Evolutionary conservation across 108 stramenopile genomes (phyloP).

Genomic region (Schizochytrium sp.): DNA sequence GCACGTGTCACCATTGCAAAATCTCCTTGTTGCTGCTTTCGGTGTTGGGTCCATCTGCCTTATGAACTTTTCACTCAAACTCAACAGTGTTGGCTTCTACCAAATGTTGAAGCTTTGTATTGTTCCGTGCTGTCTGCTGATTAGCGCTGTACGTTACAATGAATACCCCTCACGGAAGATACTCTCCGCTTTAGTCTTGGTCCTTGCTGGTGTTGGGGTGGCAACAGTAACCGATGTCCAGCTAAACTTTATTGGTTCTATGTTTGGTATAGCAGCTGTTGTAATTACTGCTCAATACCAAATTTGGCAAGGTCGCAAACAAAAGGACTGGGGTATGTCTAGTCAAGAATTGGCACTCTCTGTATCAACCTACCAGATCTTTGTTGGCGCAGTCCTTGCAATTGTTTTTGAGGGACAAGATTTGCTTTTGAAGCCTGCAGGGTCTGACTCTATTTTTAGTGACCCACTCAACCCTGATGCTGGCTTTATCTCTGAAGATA

Average conservation of each 20-base stretch:
- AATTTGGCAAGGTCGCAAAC: slow-evolving; percentile 58
- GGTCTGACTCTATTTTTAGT: background rate
- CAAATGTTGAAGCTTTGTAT: slow-evolving; percentile 59
- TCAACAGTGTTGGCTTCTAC: slow-evolving; percentile 23
- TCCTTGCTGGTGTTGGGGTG: slow-evolving; percentile 50
- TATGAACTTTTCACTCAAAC: slow-evolving; percentile 58
- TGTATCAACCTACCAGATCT: slow-evolving; percentile 19
- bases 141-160: background rate
- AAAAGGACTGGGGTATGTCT: slow-evolving; percentile 29
- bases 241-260: slow-evolving; percentile 17
- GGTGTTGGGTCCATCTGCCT: slow-evolving; percentile 56
- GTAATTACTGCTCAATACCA: slow-evolving; percentile 54
- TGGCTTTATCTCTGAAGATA: background rate
- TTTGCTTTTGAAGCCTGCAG: background rate
- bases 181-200: background rate
- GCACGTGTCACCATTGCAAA: background rate
- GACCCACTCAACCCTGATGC: background rate
- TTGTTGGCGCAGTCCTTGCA: slow-evolving; percentile 3
- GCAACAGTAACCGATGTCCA: slow-evolving; percentile 45
- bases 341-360: background rate
- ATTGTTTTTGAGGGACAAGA: slow-evolving; percentile 54
- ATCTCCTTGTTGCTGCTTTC: slow-evolving; percentile 25
- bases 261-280: slow-evolving; percentile 36
- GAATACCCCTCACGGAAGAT: slow-evolving; percentile 41
- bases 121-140: slow-evolving; percentile 41